A percentile compares a stretch with the other conserved stretches of the same genome.
These are phyloP conservation scores for Selaginella moellendorffii DNA, from an alignment of 75 land plant genomes.

Conservation along the genomic window DNA sequence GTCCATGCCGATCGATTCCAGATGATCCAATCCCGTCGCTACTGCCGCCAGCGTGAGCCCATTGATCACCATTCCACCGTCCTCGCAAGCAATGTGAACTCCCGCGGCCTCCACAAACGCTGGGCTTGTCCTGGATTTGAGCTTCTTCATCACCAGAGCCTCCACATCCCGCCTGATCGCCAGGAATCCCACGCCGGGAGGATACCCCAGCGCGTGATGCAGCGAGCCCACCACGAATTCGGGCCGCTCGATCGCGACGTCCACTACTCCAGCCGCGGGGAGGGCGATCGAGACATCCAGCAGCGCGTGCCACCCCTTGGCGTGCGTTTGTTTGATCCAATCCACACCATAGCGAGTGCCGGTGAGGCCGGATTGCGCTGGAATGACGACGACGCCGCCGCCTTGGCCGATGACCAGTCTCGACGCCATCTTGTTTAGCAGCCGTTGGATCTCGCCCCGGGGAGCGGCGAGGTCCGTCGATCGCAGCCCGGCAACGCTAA, in stretches of 20 bases:
- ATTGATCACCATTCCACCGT: constrained; percentile 16
- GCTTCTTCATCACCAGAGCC: constrained; percentile 11
- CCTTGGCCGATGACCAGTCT: constrained; percentile 9
- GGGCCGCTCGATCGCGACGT: constrained; percentile 14
- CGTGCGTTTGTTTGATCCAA: constrained; percentile 20
- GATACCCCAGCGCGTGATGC: constrained; percentile 25
- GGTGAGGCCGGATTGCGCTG: constrained; percentile 26
- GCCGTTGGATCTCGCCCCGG: constrained; percentile 3
- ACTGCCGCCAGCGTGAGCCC: constrained; percentile 27
- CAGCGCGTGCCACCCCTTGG: constrained; percentile 22
- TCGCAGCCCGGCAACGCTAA: neutral
- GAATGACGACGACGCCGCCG: constrained; percentile 16
- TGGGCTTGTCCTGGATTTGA: neutral
- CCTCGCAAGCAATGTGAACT: constrained; percentile 17
- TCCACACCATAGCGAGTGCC: constrained; percentile 19
- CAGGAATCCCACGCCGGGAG: constrained; percentile 21
- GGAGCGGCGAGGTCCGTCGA: constrained; percentile 12
- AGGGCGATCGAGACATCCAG: constrained; percentile 22
- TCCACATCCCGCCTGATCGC: constrained; percentile 13
- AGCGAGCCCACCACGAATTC: constrained; percentile 27
- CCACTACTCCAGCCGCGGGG: constrained; percentile 13
- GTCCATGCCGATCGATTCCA: constrained; percentile 17
- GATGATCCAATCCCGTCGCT: constrained; percentile 18
- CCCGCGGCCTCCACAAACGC: constrained; percentile 10
- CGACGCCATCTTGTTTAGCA: constrained; percentile 6